Evolutionary conservation across 108 stramenopile genomes (phyloP).

Genomic region (Cyclotella cryptica): DNA sequence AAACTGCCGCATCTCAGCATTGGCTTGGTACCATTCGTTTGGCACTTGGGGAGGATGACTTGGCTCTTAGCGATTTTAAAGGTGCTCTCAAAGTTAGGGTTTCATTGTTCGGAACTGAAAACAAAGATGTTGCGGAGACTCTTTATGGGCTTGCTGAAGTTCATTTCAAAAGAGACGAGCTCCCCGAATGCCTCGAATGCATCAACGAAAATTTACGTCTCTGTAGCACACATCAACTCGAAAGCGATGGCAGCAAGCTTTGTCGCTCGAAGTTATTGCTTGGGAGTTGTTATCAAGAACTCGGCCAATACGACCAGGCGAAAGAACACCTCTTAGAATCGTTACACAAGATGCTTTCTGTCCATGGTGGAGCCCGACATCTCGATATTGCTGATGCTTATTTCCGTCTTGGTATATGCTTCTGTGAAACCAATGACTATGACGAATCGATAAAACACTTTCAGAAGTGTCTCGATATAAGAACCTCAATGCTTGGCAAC

Average conservation of each 20-base stretch:
- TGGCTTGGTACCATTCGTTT: conserved; percentile 46
- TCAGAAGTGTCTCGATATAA: conserved; percentile 41
- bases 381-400: conserved; percentile 52
- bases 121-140: conserved; percentile 39
- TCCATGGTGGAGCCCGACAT: conserved; percentile 38
- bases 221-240: neutral
- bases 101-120: conserved; percentile 45
- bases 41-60: conserved; percentile 37
- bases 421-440: conserved; percentile 45
- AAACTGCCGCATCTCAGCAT: conserved; percentile 52
- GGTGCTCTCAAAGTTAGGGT: conserved; percentile 45
- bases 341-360: conserved; percentile 23
- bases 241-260: conserved; percentile 23
- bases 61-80: conserved; percentile 47
- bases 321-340: conserved; percentile 33
- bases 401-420: conserved; percentile 48
- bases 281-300: conserved; percentile 47
- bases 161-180: conserved; percentile 52
- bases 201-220: conserved; percentile 50
- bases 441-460: conserved; percentile 41
- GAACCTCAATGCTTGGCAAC: conserved; percentile 40
- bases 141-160: conserved; percentile 43
- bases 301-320: conserved; percentile 41
- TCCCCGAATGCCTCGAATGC: conserved; percentile 44
- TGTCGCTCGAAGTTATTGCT: conserved; percentile 44